Percentiles rank a stretch among this genome's conserved stretches.
Conservation (phyloP, 2,329 filamentous ascomycete species). For the Graphilbum fragrans region DNA sequence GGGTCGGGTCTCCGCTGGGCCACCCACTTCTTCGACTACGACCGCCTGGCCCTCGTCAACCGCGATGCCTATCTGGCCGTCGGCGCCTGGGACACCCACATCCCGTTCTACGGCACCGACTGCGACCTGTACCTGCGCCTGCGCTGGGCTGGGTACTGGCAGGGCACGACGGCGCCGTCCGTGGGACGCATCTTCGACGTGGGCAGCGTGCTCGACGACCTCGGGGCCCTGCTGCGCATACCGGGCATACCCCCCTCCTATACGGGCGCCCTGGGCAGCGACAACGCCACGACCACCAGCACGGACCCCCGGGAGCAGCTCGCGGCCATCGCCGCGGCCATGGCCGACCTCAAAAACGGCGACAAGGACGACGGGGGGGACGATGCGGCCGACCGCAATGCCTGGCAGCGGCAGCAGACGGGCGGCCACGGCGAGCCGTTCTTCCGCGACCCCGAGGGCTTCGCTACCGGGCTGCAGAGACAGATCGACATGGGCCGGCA, state of each 20-base stretch:
- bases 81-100: conserved; percentile 43
- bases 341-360: conserved; percentile 29
- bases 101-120: conserved; percentile 46
- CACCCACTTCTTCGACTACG: conserved; percentile 44
- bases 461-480: conserved; percentile 29
- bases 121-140: conserved; percentile 41
- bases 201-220: conserved; percentile 29
- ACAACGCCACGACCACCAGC: neutral
- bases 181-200: conserved; percentile 32
- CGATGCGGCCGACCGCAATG: conserved; percentile 24
- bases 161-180: conserved; percentile 20
- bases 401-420: conserved; percentile 37
- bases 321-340: conserved; percentile 8
- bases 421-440: conserved; percentile 42
- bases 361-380: conserved; percentile 11
- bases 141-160: conserved; percentile 31
- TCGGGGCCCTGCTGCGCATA: conserved; percentile 32
- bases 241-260: conserved; percentile 14
- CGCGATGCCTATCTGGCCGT: conserved; percentile 35
- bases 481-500: conserved; percentile 28
- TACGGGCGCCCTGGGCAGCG: neutral
- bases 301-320: neutral
- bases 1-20: too few species aligned
- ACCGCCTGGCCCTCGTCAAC: conserved; percentile 45
- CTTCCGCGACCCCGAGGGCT: conserved; percentile 33